phyloP scores from a whole-genome alignment of 2,329 filamentous ascomycete genomes.

The Hirsutella minnesotensis region DNA sequence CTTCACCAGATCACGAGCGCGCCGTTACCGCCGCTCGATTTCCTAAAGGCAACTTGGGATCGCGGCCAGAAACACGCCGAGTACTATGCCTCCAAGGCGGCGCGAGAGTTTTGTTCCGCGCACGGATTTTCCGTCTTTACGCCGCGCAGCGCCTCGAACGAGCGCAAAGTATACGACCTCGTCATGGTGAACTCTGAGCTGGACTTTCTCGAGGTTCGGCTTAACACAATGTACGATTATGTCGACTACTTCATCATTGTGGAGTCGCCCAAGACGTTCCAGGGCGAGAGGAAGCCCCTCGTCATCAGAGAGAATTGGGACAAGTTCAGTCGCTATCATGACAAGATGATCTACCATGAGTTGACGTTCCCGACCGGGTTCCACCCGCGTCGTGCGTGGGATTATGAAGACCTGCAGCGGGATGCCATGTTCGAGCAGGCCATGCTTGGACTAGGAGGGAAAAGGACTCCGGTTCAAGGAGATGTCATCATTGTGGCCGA shows the following conservation, averaged over 20 bases:
- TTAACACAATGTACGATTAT: slow-evolving; percentile 42
- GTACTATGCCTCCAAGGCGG: slow-evolving; percentile 2
- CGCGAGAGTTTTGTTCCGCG: slow-evolving; percentile 13
- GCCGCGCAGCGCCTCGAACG: slow-evolving; percentile 13
- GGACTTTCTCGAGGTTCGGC: slow-evolving; percentile 53
- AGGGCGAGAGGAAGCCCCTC: slow-evolving; percentile 42
- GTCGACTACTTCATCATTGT: slow-evolving; percentile 57
- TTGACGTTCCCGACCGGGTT: slow-evolving; percentile 32
- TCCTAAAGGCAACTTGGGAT: not conserved
- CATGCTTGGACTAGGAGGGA: slow-evolving; percentile 33
- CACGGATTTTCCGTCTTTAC: not conserved
- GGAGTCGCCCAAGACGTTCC: slow-evolving; percentile 47
- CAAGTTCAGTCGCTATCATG: slow-evolving; percentile 37
- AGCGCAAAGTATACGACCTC: slow-evolving; percentile 34
- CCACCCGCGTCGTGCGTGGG: slow-evolving; percentile 29
- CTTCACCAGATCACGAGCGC: too few species aligned
- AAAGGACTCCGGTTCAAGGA: slow-evolving; percentile 27
- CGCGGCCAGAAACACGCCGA: not conserved
- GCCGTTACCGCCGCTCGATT: not conserved
- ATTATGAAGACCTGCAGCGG: slow-evolving; percentile 38
- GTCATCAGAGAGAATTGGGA: slow-evolving; percentile 39
- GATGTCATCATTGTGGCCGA: slow-evolving; percentile 50
- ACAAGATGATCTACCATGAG: slow-evolving; percentile 50
- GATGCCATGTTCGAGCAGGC: slow-evolving; percentile 47
- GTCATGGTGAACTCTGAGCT: slow-evolving; percentile 52